Evolutionary conservation across 2,329 filamentous ascomycete genomes (phyloP), one percentile per base, ranked within the genome.

Genomic region (Cyphellophora europaea): DNA sequence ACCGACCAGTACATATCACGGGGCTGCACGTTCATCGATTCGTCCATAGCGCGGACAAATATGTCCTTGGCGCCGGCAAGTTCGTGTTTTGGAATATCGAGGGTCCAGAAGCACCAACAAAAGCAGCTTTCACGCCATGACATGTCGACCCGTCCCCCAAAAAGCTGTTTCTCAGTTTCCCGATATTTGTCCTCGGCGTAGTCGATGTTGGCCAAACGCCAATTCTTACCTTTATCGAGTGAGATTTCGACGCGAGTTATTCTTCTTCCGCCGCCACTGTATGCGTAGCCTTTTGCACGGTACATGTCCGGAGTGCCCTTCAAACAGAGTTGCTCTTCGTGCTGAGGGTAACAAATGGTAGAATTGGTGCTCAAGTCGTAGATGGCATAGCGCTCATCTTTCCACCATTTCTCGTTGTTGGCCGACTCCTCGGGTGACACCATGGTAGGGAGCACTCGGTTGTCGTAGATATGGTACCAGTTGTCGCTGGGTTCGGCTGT

Each of bases 1-100:
- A 93, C 86, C 41, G 77, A 87, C 88, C 88, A 95, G 61, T 94
- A 94, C 84, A 94, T 91, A 51, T 95, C 88, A 42, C 84, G 72
- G 4, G 88, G 88, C 54, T 93, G 86, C 0, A 84, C 66, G 57
- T 82, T 84, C 74, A 94, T 80, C 36, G 79, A 74, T 45, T 94
- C 88, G 48, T 95, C 88, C 86, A 94, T 93, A 4, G 80, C 81
- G 29, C 88, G 72, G 4, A 93, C 77, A 51, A 93, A 70, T 23
- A 95, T 75, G 49, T 87, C 85, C 28, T 77, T 72, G 1, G 82
- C 72, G 3, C 60, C 60, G 27, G 65, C 63, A 11, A 94, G 63
- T 15, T 82, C 75, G 0, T 66, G 52, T 0, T 82, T 57, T 0
- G 74, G 57, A 13, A 94, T 67, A 6, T 79, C 72, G 12, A 93